Evolutionary conservation across 768 basidiomycete species (phyloP).

Genomic region (Suillus lakei): DNA sequence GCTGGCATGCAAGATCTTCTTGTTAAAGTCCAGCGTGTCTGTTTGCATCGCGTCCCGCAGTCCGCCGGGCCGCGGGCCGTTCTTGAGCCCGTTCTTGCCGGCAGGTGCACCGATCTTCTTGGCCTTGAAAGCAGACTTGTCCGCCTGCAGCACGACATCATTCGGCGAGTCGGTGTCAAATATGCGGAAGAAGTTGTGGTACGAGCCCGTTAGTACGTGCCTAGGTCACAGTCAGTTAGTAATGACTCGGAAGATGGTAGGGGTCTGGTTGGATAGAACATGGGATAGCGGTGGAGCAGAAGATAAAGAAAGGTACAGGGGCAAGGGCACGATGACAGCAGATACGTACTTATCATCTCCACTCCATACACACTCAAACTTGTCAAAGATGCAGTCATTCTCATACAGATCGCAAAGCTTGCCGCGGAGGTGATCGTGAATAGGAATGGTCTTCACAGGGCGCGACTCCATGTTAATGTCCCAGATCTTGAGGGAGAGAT

Average conservation of each 20-base stretch:
- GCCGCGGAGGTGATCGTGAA: conserved; percentile 96
- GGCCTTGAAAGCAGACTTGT: conserved; percentile 99
- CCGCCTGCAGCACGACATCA: conserved; percentile 95
- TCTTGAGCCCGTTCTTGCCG: conserved; percentile 72
- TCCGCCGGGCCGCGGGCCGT: conserved; percentile 67
- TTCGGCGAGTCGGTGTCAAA: conserved; percentile 88
- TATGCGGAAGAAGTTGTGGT: conserved; percentile 99
- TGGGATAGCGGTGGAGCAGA: conserved; percentile 14
- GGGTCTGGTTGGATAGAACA: conserved; percentile 1
- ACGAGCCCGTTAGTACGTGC: conserved; percentile 97
- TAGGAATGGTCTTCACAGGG: conserved; percentile 96
- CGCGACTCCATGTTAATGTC: conserved; percentile 98
- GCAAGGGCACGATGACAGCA: conserved; percentile 14
- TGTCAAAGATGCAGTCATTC: conserved; percentile 99
- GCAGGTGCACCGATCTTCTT: conserved; percentile 96
- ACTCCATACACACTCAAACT: conserved; percentile 98
- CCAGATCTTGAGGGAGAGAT: conserved; percentile 98
- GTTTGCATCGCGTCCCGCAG: conserved; percentile 87
- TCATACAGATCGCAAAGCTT: conserved; percentile 99
- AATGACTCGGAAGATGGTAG: conserved; percentile 28
- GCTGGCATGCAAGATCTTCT: conserved; percentile 94
- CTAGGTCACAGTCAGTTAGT: conserved; percentile 44
- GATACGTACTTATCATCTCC: conserved; percentile 90
- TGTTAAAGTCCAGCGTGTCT: conserved; percentile 90
- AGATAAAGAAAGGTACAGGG: conserved; percentile 7